phyloP scores from a whole-genome alignment of 1,284 basidiomycete species.

The Heimioporus retisporus region DNA sequence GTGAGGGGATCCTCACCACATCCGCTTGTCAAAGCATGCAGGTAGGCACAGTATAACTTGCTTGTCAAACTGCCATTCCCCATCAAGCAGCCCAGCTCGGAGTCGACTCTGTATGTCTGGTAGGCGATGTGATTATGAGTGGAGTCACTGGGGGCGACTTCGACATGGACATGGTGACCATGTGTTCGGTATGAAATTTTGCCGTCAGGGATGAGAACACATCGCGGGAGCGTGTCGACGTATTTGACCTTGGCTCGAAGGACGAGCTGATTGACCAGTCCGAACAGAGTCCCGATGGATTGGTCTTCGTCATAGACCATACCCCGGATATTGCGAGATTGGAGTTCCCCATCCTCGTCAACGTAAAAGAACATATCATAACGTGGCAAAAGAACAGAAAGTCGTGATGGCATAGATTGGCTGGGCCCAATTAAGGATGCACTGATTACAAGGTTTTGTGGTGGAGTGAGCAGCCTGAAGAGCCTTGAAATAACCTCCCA shows the following conservation, averaged over 20 bases:
- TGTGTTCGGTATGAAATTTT: constrained; percentile 33
- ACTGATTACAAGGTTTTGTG: not conserved
- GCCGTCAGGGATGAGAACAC: constrained; percentile 55
- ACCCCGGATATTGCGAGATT: constrained; percentile 33
- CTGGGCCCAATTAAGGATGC: not conserved
- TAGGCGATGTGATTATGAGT: constrained; percentile 29
- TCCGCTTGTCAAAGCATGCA: constrained; percentile 56
- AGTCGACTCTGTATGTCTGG: constrained; percentile 53
- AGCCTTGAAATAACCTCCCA: not conserved
- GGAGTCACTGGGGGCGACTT: constrained; percentile 24
- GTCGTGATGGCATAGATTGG: not conserved
- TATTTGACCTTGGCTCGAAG: constrained; percentile 39
- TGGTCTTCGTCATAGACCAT: constrained; percentile 41
- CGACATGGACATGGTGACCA: constrained; percentile 35
- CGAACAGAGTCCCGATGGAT: constrained; percentile 36
- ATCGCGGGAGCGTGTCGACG: constrained; percentile 26
- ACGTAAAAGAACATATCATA: constrained; percentile 17
- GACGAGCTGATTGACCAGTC: constrained; percentile 51
- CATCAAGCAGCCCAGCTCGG: constrained; percentile 49
- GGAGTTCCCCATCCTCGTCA: constrained; percentile 37
- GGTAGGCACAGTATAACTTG: constrained; percentile 51
- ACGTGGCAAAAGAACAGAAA: not conserved
- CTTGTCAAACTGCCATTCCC: constrained; percentile 44
- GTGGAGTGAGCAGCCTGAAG: not conserved
- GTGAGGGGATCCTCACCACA: constrained; percentile 58